Evolutionary conservation across 2,329 filamentous ascomycete species (phyloP).

Genomic region (Scopulariopsis brevicaulis): DNA sequence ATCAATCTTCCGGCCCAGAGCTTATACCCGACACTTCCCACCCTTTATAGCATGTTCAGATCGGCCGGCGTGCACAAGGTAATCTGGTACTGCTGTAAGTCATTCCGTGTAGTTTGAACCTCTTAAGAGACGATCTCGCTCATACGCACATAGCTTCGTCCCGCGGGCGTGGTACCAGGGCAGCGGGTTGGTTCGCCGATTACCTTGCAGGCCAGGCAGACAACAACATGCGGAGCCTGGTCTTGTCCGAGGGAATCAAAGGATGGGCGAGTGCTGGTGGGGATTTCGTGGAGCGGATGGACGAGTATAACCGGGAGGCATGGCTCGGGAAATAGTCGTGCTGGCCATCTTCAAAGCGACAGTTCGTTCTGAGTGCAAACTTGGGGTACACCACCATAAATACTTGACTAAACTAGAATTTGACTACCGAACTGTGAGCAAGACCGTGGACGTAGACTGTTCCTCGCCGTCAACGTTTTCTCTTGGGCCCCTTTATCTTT

Average conservation of each 20-base stretch:
- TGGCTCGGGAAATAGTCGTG: background rate
- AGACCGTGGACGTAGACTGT: too few species aligned
- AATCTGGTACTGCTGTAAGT: slow-evolving; percentile 37
- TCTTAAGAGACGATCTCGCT: too few species aligned
- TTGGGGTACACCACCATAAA: background rate
- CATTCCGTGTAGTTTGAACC: too few species aligned
- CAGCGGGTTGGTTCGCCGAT: slow-evolving; percentile 44
- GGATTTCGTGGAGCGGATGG: slow-evolving; percentile 34
- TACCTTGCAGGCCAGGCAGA: slow-evolving; percentile 29
- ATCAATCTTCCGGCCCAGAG: slow-evolving; percentile 39
- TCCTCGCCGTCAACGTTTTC: too few species aligned
- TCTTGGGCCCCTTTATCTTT: too few species aligned
- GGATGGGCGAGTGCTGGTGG: slow-evolving; percentile 37
- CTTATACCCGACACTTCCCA: slow-evolving; percentile 27
- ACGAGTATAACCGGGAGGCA: slow-evolving; percentile 25
- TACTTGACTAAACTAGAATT: background rate
- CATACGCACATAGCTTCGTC: slow-evolving; percentile 39
- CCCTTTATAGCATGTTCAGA: slow-evolving; percentile 28
- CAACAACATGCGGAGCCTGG: slow-evolving; percentile 30
- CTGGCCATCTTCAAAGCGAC: background rate
- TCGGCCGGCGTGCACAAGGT: slow-evolving; percentile 24
- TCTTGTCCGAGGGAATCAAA: slow-evolving; percentile 39
- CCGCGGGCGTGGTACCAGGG: slow-evolving; percentile 38
- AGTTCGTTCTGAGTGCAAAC: background rate
- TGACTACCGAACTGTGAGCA: too few species aligned